Percentiles rank a stretch among this genome's conserved stretches.
These are phyloP conservation scores for Magnaporthiopsis poae DNA, from an alignment of 2,329 filamentous ascomycete species.

Conservation along the genomic window DNA sequence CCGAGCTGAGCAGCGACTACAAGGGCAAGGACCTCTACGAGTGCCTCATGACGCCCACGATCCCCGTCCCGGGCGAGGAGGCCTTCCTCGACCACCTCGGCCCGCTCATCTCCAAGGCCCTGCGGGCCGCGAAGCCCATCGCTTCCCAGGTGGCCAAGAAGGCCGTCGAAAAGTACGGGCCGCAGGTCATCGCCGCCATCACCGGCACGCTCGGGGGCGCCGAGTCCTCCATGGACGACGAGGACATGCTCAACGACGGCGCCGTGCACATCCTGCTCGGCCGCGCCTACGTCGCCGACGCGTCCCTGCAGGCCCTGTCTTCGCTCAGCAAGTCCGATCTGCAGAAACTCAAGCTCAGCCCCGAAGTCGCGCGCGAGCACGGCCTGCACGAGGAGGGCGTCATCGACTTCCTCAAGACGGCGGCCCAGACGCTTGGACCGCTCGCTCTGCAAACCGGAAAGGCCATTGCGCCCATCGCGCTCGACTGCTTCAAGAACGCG, in stretches of 20 bases:
- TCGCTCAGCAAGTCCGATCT: slow-evolving; percentile 1
- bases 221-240: not conserved
- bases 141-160: not conserved
- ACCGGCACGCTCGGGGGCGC: not conserved
- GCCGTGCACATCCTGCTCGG: slow-evolving; percentile 9
- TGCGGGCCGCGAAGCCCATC: slow-evolving; percentile 5
- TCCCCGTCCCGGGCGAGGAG: slow-evolving; percentile 11
- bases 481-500: not conserved
- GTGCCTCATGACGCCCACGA: slow-evolving; percentile 10
- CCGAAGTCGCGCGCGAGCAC: not conserved
- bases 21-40: slow-evolving; percentile 9
- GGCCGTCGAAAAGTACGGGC: not conserved
- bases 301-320: slow-evolving; percentile 13
- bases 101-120: slow-evolving; percentile 7
- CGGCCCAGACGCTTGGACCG: not conserved
- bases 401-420: not conserved
- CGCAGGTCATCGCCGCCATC: not conserved
- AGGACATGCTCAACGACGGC: not conserved
- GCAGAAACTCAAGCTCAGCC: not conserved
- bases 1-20: not conserved
- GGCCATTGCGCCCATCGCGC: not conserved
- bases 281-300: slow-evolving; percentile 13
- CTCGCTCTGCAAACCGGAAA: not conserved
- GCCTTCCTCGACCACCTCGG: slow-evolving; percentile 11
- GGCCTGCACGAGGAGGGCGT: not conserved